Conservation (phyloP, 371 early-diverging fungal genomes). For the Mucor racemosus region DNA sequence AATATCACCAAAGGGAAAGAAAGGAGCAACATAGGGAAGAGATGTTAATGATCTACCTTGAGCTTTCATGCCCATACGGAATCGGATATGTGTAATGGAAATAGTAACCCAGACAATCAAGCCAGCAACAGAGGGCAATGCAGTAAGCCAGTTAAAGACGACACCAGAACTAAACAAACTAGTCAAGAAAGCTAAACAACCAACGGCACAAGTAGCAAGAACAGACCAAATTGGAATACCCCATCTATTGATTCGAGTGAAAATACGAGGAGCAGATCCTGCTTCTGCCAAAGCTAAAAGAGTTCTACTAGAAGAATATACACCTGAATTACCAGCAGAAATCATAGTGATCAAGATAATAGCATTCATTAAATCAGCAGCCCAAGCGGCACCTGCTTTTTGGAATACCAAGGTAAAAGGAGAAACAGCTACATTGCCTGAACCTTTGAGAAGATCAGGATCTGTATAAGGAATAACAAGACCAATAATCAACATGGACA, state of each 20-base stretch:
- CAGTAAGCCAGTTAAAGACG: slow-evolving; percentile 74
- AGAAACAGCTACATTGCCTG: slow-evolving; percentile 53
- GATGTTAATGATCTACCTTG: slow-evolving; percentile 68
- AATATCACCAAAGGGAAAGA: slow-evolving; percentile 75
- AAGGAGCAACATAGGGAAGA: slow-evolving; percentile 71
- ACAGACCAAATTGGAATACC: slow-evolving; percentile 69
- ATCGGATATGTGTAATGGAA: slow-evolving; percentile 74
- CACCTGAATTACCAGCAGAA: slow-evolving; percentile 76
- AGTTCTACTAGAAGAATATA: slow-evolving; percentile 72
- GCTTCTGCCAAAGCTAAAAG: slow-evolving; percentile 69
- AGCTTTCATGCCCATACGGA: slow-evolving; percentile 73
- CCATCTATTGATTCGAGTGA: slow-evolving; percentile 50
- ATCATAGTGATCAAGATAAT: slow-evolving; percentile 69
- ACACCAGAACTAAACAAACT: slow-evolving; percentile 58
- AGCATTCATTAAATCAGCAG: slow-evolving; percentile 78
- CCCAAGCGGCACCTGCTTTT: slow-evolving; percentile 65
- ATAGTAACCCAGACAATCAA: slow-evolving; percentile 84
- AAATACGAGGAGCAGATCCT: slow-evolving; percentile 66
- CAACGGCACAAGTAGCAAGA: slow-evolving; percentile 54
- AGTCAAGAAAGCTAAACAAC: slow-evolving; percentile 58
- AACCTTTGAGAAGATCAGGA: slow-evolving; percentile 46
- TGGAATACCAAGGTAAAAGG: slow-evolving; percentile 75
- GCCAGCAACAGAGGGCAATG: slow-evolving; percentile 72
- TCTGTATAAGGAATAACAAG: slow-evolving; percentile 68
- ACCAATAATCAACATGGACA: slow-evolving; percentile 73